A percentile compares a stretch with the other conserved stretches of the same genome.
Conservation (phyloP, 371 early-diverging fungal species). For the Dinochytrium kinnereticum region DNA sequence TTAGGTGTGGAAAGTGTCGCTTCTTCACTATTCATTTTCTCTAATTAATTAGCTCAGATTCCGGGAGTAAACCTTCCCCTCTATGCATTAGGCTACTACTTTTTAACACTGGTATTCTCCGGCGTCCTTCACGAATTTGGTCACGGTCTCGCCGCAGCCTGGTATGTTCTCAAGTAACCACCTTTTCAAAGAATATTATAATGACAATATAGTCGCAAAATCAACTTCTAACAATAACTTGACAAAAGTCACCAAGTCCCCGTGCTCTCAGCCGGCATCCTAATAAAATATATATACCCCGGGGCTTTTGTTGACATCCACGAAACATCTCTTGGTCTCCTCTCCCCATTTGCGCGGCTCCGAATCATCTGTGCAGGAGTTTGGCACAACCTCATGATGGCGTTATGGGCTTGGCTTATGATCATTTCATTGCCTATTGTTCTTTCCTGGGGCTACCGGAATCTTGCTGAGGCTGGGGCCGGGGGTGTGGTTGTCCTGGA, state of each 20-base stretch:
- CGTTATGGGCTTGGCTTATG: constrained; percentile 51
- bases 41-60: constrained; percentile 50
- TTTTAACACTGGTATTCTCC: constrained; percentile 67
- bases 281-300: constrained; percentile 76
- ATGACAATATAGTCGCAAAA: no score
- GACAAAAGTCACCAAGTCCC: constrained; percentile 59
- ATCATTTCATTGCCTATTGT: constrained; percentile 62
- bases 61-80: constrained; percentile 83
- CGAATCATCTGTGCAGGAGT: constrained; percentile 83
- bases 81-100: constrained; percentile 73
- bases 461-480: constrained; percentile 61
- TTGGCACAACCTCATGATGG: constrained; percentile 78
- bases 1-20: no score
- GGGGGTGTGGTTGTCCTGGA: constrained; percentile 70
- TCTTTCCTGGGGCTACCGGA: constrained; percentile 49
- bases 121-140: constrained; percentile 82
- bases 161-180: no score
- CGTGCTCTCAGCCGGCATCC: constrained; percentile 72
- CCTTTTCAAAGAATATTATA: no score
- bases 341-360: constrained; percentile 61
- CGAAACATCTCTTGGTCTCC: constrained; percentile 52
- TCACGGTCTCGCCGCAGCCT: constrained; percentile 77
- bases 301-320: constrained; percentile 86
- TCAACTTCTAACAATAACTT: neutral
- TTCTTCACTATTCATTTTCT: neutral